These are phyloP conservation scores for Aspergillaceae sp. DNA, from an alignment of 2,329 filamentous ascomycete genomes.

Conservation along the genomic window DNA sequence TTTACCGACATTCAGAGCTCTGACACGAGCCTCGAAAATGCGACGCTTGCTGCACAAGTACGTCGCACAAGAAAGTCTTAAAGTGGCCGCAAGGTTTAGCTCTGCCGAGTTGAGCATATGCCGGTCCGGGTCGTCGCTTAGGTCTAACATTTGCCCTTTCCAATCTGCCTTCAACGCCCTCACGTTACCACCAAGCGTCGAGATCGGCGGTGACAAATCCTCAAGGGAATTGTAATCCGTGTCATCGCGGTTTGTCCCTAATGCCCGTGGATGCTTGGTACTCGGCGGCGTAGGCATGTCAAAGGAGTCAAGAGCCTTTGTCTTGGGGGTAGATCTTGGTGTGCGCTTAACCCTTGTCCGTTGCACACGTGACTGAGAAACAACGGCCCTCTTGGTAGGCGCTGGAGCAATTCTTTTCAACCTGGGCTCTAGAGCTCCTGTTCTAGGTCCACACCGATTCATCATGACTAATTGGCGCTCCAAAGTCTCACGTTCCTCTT, in stretches of 20 bases:
- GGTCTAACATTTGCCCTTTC: slow-evolving; percentile 72
- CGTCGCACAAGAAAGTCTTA: slow-evolving; percentile 76
- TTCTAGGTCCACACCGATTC: slow-evolving; percentile 27
- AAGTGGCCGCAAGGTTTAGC: slow-evolving; percentile 62
- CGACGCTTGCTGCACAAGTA: slow-evolving; percentile 90
- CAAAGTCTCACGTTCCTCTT: slow-evolving; percentile 33
- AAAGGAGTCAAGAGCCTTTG: slow-evolving; percentile 31
- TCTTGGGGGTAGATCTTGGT: slow-evolving; percentile 33
- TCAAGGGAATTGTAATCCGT: slow-evolving; percentile 66
- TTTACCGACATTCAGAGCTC: slow-evolving; percentile 59
- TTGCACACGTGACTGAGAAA: slow-evolving; percentile 20
- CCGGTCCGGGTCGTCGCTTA: slow-evolving; percentile 62
- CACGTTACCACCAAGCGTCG: slow-evolving; percentile 55
- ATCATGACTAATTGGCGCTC: slow-evolving; percentile 35
- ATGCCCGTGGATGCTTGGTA: slow-evolving; percentile 36
- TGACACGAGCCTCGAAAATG: slow-evolving; percentile 71
- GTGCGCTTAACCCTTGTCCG: slow-evolving; percentile 31
- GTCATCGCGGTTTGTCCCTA: slow-evolving; percentile 64
- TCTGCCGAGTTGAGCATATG: slow-evolving; percentile 71
- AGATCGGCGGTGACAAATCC: slow-evolving; percentile 63
- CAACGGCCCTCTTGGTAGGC: slow-evolving; percentile 21
- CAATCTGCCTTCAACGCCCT: slow-evolving; percentile 77
- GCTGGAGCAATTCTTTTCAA: slow-evolving; percentile 36
- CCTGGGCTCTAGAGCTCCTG: slow-evolving; percentile 18
- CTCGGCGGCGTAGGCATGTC: slow-evolving; percentile 24